Evolutionary conservation across 108 stramenopile species (phyloP).

Genomic region (Cylindrotheca fusiformis): DNA sequence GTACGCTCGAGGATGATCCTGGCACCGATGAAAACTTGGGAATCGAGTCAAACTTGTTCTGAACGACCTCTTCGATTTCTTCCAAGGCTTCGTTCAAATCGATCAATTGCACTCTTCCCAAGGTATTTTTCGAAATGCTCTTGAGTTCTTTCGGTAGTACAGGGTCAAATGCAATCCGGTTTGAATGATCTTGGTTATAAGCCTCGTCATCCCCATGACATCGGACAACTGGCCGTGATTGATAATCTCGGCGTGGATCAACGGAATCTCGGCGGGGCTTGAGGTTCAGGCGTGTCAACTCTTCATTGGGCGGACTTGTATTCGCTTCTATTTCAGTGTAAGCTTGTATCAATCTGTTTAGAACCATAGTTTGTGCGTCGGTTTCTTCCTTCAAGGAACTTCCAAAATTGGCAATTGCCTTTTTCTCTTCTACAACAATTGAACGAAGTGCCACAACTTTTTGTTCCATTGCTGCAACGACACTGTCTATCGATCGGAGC

Average conservation of each 20-base stretch:
- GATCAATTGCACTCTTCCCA: not conserved
- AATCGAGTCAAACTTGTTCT: slow-evolving; percentile 8
- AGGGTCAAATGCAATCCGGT: not conserved
- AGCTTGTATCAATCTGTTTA: slow-evolving; percentile 14
- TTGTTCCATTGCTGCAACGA: slow-evolving; percentile 24
- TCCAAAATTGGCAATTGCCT: slow-evolving; percentile 32
- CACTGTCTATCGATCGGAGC: slow-evolving; percentile 7
- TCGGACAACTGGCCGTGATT: not conserved
- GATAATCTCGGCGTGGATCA: slow-evolving; percentile 12
- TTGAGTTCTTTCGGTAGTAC: not conserved
- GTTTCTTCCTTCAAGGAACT: slow-evolving; percentile 26
- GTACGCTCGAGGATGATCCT: slow-evolving; percentile 14
- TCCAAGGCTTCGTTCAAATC: slow-evolving; percentile 49
- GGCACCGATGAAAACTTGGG: not conserved
- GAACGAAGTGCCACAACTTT: slow-evolving; percentile 23
- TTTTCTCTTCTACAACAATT: slow-evolving; percentile 34
- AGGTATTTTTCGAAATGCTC: not conserved
- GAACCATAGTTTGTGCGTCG: slow-evolving; percentile 15
- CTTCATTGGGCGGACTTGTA: not conserved
- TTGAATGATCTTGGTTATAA: too few relatives aligned
- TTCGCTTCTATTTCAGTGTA: slow-evolving; percentile 3
- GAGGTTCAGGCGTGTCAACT: not conserved
- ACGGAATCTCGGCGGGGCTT: slow-evolving; percentile 13
- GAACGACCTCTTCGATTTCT: slow-evolving; percentile 30
- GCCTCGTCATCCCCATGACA: not conserved